Conservation (phyloP, 805 yeast species). For the Wickerhamomyces bisporus region DNA sequence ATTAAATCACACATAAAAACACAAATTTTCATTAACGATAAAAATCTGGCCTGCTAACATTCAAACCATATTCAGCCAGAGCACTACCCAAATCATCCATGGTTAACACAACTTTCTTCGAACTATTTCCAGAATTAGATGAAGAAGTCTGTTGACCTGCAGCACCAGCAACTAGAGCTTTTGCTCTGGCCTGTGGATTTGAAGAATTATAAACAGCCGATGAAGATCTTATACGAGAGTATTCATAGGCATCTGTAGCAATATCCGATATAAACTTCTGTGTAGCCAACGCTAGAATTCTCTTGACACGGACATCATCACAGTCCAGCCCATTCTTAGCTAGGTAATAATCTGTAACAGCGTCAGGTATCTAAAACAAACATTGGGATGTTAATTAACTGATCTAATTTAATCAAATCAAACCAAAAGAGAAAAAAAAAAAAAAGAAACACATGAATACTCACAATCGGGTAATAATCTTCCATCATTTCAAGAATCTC, state of each 20-base stretch:
- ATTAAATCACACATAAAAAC: too few species aligned
- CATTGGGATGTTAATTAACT: too few species aligned
- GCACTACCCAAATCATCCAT: slow-evolving; percentile 94
- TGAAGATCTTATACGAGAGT: slow-evolving; percentile 85
- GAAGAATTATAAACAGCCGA: slow-evolving; percentile 81
- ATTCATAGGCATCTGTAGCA: slow-evolving; percentile 95
- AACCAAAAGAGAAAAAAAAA: too few species aligned
- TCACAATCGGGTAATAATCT: slow-evolving; percentile 77
- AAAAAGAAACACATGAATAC: too few species aligned
- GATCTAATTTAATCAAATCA: too few species aligned
- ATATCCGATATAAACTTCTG: slow-evolving; percentile 93
- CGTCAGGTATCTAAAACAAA: slow-evolving; percentile 69
- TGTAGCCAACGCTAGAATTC: slow-evolving; percentile 88
- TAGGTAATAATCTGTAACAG: slow-evolving; percentile 88
- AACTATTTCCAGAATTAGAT: slow-evolving; percentile 36
- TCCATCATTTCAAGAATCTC: slow-evolving; percentile 88
- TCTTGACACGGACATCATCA: slow-evolving; percentile 59
- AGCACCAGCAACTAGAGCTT: slow-evolving; percentile 68
- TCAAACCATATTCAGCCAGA: slow-evolving; percentile 85
- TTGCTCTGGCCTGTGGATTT: slow-evolving; percentile 81
- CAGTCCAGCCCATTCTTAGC: slow-evolving; percentile 82
- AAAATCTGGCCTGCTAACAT: slow-evolving; percentile 88
- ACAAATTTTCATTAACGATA: slow-evolving; percentile 50
- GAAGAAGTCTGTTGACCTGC: slow-evolving; percentile 32
- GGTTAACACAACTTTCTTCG: slow-evolving; percentile 80